These are phyloP conservation scores for Linnemannia schmuckeri DNA, from an alignment of 192 early-diverging fungal species.

Conservation along the genomic window DNA sequence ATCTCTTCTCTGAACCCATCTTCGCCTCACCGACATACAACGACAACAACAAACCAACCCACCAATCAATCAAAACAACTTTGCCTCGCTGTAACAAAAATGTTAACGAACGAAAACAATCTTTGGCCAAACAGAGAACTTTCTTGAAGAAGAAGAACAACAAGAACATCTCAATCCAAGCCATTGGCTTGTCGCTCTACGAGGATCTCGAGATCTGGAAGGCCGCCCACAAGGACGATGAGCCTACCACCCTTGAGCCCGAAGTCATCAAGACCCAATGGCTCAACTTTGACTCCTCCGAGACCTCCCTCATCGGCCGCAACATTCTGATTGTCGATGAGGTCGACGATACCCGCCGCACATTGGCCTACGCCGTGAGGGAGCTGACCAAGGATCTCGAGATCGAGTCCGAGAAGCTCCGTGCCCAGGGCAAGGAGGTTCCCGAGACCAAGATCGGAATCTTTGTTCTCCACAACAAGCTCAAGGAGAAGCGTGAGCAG, in stretches of 20 bases:
- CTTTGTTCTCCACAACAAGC: constrained; percentile 86
- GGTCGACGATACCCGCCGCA: constrained; percentile 82
- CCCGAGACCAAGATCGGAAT: constrained; percentile 75
- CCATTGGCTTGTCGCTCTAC: constrained; percentile 81
- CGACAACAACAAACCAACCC: neutral
- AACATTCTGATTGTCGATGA: constrained; percentile 85
- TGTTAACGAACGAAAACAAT: neutral
- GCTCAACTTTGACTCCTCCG: constrained; percentile 81
- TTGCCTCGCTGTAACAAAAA: no score
- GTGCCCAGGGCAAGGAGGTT: constrained; percentile 40
- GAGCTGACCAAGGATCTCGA: constrained; percentile 80
- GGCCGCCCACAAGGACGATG: constrained; percentile 43
- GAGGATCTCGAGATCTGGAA: constrained; percentile 73
- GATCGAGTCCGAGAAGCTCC: constrained; percentile 59
- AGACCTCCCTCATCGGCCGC: constrained; percentile 74
- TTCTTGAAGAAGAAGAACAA: constrained; percentile 77
- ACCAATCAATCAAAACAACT: neutral
- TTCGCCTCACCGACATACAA: neutral
- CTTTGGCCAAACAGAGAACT: constrained; percentile 59
- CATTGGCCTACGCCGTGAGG: constrained; percentile 78
- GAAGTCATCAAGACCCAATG: constrained; percentile 86
- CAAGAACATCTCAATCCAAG: constrained; percentile 84
- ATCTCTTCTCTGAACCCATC: no score
- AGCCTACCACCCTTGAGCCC: constrained; percentile 60
- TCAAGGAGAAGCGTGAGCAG: constrained; percentile 76